Evolutionary conservation across 441 rosid genomes (phyloP).

Genomic region (Aleurites moluccanus): DNA sequence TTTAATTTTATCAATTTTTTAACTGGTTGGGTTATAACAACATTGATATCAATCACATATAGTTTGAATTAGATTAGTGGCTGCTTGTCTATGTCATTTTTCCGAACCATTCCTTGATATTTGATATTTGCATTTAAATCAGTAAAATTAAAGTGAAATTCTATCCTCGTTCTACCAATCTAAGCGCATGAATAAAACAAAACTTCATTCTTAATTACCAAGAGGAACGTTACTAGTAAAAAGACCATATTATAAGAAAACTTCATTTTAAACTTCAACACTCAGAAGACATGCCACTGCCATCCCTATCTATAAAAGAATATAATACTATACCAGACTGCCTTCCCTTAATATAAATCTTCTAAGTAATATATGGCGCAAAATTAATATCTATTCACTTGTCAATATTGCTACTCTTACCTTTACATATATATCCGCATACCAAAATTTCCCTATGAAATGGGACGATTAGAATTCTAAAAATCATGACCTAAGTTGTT

Average conservation of each 20-base stretch:
- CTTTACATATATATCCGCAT: background rate
- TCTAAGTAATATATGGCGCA: background rate
- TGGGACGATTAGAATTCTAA: conserved; percentile 4
- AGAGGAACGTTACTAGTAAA: background rate
- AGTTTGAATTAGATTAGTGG: no score
- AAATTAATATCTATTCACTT: background rate
- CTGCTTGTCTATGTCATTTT: no score
- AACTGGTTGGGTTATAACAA: no score
- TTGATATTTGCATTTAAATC: no score
- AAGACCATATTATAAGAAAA: background rate
- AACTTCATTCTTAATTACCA: background rate
- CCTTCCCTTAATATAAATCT: conserved; percentile 2
- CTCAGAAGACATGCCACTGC: background rate
- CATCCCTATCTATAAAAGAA: background rate
- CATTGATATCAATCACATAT: no score
- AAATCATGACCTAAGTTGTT: background rate
- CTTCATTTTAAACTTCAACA: background rate
- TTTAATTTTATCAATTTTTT: no score
- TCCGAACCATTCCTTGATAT: no score
- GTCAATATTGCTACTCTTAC: background rate
- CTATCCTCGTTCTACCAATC: no score
- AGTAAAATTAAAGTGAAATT: background rate
- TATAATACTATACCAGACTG: background rate
- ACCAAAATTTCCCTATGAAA: conserved; percentile 11
- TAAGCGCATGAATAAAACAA: background rate